A percentile compares a stretch with the other conserved stretches of the same genome.
Conservation (phyloP, 305 asterid species). For the Solanum hybrid region DNA sequence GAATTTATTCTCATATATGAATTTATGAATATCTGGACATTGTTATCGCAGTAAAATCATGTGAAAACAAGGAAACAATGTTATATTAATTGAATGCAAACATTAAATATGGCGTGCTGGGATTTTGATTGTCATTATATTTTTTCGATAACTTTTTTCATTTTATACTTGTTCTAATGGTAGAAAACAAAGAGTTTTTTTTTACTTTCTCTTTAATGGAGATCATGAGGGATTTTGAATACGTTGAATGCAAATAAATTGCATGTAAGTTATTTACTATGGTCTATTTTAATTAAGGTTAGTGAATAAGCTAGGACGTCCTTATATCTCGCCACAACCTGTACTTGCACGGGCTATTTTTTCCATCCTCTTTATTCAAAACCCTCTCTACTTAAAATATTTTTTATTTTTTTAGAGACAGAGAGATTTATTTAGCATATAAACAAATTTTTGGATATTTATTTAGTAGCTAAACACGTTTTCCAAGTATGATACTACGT, state of each 20-base stretch:
- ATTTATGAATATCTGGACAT: too few relatives aligned
- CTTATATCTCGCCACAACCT: background rate
- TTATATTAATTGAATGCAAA: background rate
- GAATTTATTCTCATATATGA: background rate
- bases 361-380: background rate
- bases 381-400: background rate
- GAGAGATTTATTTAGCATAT: background rate
- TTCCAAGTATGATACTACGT: background rate
- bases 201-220: background rate
- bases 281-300: background rate
- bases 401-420: too few relatives aligned
- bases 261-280: background rate
- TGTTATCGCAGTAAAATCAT: background rate
- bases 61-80: background rate
- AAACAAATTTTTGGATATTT: background rate
- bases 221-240: background rate
- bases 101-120: background rate
- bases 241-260: background rate
- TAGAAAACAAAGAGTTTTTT: too few relatives aligned
- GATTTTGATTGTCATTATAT: background rate
- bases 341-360: background rate
- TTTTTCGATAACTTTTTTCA: too few relatives aligned
- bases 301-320: background rate
- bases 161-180: background rate
- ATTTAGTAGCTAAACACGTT: background rate